Evolutionary conservation across 2,329 filamentous ascomycete species (phyloP), one percentile per base, ranked within the genome.

Genomic region (Esteya vermicola): DNA sequence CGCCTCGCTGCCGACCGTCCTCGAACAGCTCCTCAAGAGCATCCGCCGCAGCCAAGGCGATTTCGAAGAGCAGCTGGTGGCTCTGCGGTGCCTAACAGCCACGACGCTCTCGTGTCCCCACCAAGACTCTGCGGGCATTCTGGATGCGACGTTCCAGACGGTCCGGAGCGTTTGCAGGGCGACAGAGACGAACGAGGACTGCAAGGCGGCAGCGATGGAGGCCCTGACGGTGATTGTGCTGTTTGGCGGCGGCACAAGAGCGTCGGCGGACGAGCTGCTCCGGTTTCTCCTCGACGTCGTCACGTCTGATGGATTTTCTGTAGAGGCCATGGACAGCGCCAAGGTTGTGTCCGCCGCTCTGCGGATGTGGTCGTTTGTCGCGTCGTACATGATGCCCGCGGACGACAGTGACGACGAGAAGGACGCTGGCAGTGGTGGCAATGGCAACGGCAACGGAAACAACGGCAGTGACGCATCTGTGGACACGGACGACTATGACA

Each of bases 311-410:
- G 86, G 86, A 3, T 68, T 80, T 30, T 74, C 68, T 3, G 67
- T 89, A 32, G 74, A 76, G 6, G 82, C 85, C 1, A 65, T 70
- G 27, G 85, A 93, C 51, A 79, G 78, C 47, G 74, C 68, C 0
- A 65, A 67, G 3, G 72, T 85, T 2, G 85, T 93, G 2, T 68
- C 75, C 4, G 81, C 84, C 1, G 83, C 85, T 0, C 64, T 93
- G 1, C 72, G 81, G 47, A 75, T 79, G 43, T 93, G 85, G 83
- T 80, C 79, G 1, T 81, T 89, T 47, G 70, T 93, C 6, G 82
- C 81, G 6, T 81, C 8, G 73, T 43, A 38, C 16, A 22, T 38
- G 25, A 28, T 40, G 23, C 13, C 83, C 43, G 63, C 89, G 6
- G 78, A 85, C 4, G 81, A 89, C 50, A 75, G 83, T 48, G 70